Percentiles rank a stretch among this genome's conserved stretches.
phyloP scores from a whole-genome alignment of 1,284 basidiomycete genomes.

The Apiotrichum gracile region DNA sequence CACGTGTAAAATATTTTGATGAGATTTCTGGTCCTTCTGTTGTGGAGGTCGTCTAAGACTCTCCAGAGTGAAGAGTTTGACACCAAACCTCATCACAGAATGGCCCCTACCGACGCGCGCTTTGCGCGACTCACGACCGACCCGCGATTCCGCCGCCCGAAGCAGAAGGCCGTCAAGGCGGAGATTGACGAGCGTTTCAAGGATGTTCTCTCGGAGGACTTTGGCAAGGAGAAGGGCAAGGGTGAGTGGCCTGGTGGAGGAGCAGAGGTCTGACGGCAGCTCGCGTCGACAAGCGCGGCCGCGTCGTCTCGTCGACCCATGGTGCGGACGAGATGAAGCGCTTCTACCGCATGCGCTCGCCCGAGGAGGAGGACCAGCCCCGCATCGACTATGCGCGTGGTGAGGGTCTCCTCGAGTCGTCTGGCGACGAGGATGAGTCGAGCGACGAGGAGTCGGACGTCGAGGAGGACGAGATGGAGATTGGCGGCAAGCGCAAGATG shows the following conservation, averaged over 20 bases:
- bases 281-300: conserved; percentile 87
- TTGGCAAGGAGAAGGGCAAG: conserved; percentile 40
- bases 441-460: conserved; percentile 47
- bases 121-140: conserved; percentile 85
- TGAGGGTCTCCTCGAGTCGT: conserved; percentile 77
- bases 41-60: background rate
- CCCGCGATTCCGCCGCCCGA: conserved; percentile 82
- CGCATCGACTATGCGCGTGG: conserved; percentile 82
- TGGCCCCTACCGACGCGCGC: conserved; percentile 56
- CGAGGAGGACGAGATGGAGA: conserved; percentile 49
- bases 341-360: conserved; percentile 65
- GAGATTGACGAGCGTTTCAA: conserved; percentile 94
- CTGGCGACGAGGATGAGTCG: conserved; percentile 62
- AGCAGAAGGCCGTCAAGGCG: conserved; percentile 73
- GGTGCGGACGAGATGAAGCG: conserved; percentile 70
- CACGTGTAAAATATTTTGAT: conserved; percentile 1
- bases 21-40: background rate
- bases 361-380: conserved; percentile 45
- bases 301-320: conserved; percentile 62
- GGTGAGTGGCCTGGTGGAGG: conserved; percentile 14
- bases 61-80: too few species aligned
- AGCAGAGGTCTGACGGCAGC: conserved; percentile 40
- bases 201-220: conserved; percentile 57
- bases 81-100: too few species aligned
- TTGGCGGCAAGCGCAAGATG: conserved; percentile 52